Evolutionary conservation across 352 stramenopile genomes (phyloP), one percentile per base, ranked within the genome.

Genomic region (Phytophthora palmivora): DNA sequence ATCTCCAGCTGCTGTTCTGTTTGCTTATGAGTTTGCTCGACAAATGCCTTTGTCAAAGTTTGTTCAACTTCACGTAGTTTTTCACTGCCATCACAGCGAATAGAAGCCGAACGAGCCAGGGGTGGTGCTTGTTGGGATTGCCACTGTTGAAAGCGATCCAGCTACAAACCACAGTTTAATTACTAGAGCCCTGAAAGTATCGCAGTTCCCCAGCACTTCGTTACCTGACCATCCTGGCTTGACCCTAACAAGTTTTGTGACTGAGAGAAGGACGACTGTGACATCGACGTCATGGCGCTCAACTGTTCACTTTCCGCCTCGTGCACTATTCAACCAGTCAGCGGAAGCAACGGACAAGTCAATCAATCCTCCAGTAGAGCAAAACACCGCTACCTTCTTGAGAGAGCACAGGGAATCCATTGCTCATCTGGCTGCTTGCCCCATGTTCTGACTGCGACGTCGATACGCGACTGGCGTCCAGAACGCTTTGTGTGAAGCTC

Each of bases 221-320:
- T 72, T 34, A 80, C 67, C 57, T 75, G 42, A 14, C 63, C 45
- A 38, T 79, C 64, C 33, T 79, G 67, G 32, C 58, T 74, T 43
- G 50, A 64, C 6, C 49, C 59, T 10, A 75, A 43, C 61, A 74
- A 64, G 22, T 71, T 68, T 22, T 74, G 69, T 15, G 73, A 71
- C 42, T 78, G 67, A n/a, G 63, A 76, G 33, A 71, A 67, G 7
- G 70, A 74, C 12, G 70, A 77, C 60, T 85, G 76, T 16, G 78
- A 84, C 32, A 79, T 70, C 9, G 76, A 82, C 22, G 65, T 72
- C 34, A 70, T 69, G 16, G 60, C 63, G 43, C 66, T 74, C 46
- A 58, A 61, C 33, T 76, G 51, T 11, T 84, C 72, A 45, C 67
- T 61, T 10, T 67, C 69, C 6, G 32, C 37, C 2, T 58, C 64